Conservation (phyloP, 352 stramenopile genomes). For the Peronospora farinosa region DNA sequence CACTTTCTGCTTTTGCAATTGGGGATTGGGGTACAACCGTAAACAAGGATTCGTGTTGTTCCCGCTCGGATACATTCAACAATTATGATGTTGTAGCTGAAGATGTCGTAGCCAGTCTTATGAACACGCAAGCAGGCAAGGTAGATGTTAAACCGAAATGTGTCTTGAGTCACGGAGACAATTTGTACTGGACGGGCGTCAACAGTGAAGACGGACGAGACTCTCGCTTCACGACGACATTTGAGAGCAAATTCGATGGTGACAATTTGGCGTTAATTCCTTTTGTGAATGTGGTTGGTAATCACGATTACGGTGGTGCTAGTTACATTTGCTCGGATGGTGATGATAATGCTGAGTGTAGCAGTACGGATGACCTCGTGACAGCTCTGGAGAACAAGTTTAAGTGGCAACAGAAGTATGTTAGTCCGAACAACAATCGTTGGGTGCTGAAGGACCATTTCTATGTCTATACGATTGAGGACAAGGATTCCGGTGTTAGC, state of each 20-base stretch:
- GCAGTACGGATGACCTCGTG: constrained; percentile 24
- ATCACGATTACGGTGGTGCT: constrained; percentile 66
- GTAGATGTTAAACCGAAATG: constrained; percentile 44
- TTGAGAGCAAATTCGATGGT: constrained; percentile 52
- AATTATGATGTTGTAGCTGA: constrained; percentile 63
- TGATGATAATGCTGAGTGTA: constrained; percentile 29
- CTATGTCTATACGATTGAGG: constrained; percentile 44
- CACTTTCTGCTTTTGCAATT: constrained; percentile 57
- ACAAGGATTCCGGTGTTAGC: constrained; percentile 34
- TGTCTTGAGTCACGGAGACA: constrained; percentile 62
- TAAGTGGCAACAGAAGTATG: constrained; percentile 44
- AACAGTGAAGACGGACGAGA: constrained; percentile 35
- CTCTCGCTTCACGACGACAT: constrained; percentile 52
- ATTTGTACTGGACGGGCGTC: constrained; percentile 70
- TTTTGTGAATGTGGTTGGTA: constrained; percentile 61
- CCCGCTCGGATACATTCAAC: constrained; percentile 41
- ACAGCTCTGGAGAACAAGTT: constrained; percentile 41
- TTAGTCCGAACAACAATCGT: constrained; percentile 48
- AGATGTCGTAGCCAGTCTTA: constrained; percentile 54
- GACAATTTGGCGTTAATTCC: constrained; percentile 39
- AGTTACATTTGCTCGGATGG: constrained; percentile 48
- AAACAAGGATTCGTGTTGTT: constrained; percentile 62
- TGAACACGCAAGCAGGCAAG: constrained; percentile 45
- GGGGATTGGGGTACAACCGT: constrained; percentile 70
- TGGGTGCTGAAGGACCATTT: constrained; percentile 58